Evolutionary conservation across 805 yeast species (phyloP).

Genomic region (Zygosaccharomyces rouxii): DNA sequence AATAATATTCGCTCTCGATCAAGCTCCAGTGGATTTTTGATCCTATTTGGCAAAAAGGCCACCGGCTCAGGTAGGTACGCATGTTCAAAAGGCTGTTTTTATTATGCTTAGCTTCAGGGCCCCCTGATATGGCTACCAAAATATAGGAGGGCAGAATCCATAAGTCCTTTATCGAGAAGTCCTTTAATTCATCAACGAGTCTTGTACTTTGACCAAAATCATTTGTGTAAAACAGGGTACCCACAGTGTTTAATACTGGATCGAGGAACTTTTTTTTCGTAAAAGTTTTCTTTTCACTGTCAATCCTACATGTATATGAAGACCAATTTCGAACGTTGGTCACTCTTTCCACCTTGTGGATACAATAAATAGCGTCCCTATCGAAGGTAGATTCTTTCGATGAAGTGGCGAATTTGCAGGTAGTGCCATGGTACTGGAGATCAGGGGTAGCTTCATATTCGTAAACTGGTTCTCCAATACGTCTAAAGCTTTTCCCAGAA

Average conservation of each 20-base stretch:
- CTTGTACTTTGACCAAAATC: conserved; percentile 49
- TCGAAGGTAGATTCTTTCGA: not conserved
- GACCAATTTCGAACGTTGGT: not conserved
- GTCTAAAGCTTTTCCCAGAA: not conserved
- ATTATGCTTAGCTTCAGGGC: conserved; percentile 26
- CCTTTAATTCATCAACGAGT: conserved; percentile 30
- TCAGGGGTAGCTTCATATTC: not conserved
- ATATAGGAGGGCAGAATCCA: conserved; percentile 21
- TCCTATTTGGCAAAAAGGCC: conserved; percentile 21
- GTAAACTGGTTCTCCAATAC: not conserved
- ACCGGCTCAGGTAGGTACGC: conserved; percentile 38
- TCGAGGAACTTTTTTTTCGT: not conserved
- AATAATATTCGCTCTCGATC: conserved; percentile 27
- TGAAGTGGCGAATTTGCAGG: not conserved
- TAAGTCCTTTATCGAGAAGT: conserved; percentile 21
- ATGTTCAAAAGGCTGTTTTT: conserved; percentile 37
- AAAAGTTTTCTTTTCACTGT: not conserved
- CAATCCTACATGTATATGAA: not conserved
- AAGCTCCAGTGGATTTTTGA: conserved; percentile 15
- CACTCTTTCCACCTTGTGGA: not conserved
- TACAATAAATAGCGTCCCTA: not conserved
- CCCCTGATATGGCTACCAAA: conserved; percentile 26
- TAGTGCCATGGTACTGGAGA: not conserved
- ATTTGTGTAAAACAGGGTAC: conserved; percentile 27
- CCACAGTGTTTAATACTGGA: not conserved